A percentile compares a stretch with the other conserved stretches of the same genome.
phyloP scores from a whole-genome alignment of 2,329 filamentous ascomycete genomes.

The Fusarium subtropicale region DNA sequence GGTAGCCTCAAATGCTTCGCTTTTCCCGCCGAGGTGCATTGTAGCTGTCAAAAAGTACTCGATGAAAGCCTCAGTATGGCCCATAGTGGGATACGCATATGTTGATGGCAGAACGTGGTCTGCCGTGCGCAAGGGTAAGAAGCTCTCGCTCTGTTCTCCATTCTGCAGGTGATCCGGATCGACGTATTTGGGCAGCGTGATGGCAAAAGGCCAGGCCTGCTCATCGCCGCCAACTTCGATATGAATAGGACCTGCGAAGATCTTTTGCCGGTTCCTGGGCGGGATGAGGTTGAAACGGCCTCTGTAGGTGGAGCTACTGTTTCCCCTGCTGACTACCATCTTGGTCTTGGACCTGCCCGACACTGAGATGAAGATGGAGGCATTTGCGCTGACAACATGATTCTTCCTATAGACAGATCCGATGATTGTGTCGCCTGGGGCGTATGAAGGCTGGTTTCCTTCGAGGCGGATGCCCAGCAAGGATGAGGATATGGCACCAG shows the following conservation, averaged over 20 bases:
- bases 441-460: not conserved
- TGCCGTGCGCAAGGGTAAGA: not conserved
- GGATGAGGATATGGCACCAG: not conserved
- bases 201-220: constrained; percentile 48
- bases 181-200: constrained; percentile 45
- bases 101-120: constrained; percentile 18
- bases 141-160: not conserved
- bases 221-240: constrained; percentile 27
- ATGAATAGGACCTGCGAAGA: constrained; percentile 47
- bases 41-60: constrained; percentile 54
- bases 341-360: constrained; percentile 47
- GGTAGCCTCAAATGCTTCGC: constrained; percentile 17
- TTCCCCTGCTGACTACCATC: constrained; percentile 21
- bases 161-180: not conserved
- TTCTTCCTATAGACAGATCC: constrained; percentile 44
- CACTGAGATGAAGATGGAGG: constrained; percentile 40
- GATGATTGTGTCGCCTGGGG: constrained; percentile 47
- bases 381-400: constrained; percentile 42
- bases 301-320: not conserved
- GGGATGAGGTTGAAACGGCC: constrained; percentile 37
- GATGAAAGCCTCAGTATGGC: constrained; percentile 16
- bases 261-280: constrained; percentile 10
- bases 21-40: constrained; percentile 25
- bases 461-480: constrained; percentile 32
- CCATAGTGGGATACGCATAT: not conserved